A percentile compares a stretch with the other conserved stretches of the same genome.
phyloP scores from a whole-genome alignment of 2,329 filamentous ascomycete species.

The Apiospora kogelbergensis region DNA sequence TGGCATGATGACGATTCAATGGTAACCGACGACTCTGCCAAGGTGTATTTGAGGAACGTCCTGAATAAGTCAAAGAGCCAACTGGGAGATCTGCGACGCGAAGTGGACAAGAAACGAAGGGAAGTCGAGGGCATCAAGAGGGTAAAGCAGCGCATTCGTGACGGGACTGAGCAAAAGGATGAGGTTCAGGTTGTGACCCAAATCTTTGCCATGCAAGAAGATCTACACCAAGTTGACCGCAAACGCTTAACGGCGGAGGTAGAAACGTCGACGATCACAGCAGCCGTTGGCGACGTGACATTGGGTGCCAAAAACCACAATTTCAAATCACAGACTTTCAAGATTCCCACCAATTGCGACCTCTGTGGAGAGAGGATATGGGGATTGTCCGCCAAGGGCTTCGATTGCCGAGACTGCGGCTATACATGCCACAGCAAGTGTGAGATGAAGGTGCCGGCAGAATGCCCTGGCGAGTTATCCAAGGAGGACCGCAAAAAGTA shows the following conservation, averaged over 20 bases:
- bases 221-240: slow-evolving; percentile 80
- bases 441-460: slow-evolving; percentile 96
- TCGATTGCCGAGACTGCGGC: slow-evolving; percentile 93
- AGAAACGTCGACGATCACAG: slow-evolving; percentile 90
- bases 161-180: slow-evolving; percentile 84
- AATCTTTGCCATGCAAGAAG: slow-evolving; percentile 83
- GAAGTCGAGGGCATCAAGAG: slow-evolving; percentile 80
- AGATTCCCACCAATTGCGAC: slow-evolving; percentile 98
- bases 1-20: slow-evolving; percentile 94
- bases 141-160: slow-evolving; percentile 72
- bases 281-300: slow-evolving; percentile 87
- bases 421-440: slow-evolving; percentile 99
- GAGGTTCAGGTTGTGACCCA: slow-evolving; percentile 81
- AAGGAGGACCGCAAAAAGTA: slow-evolving; percentile 97
- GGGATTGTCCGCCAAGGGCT: slow-evolving; percentile 94
- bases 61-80: slow-evolving; percentile 87
- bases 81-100: slow-evolving; percentile 74
- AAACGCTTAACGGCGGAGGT: slow-evolving; percentile 86
- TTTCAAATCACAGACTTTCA: slow-evolving; percentile 98
- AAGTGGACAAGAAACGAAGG: slow-evolving; percentile 81
- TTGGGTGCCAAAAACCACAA: slow-evolving; percentile 93
- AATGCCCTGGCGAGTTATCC: slow-evolving; percentile 88
- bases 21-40: slow-evolving; percentile 82
- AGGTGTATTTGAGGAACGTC: slow-evolving; percentile 88
- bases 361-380: slow-evolving; percentile 95